Evolutionary conservation across 1,139 yeast species (phyloP), one percentile per base, ranked within the genome.

Genomic region (Meyerozyma guilliermondii): DNA sequence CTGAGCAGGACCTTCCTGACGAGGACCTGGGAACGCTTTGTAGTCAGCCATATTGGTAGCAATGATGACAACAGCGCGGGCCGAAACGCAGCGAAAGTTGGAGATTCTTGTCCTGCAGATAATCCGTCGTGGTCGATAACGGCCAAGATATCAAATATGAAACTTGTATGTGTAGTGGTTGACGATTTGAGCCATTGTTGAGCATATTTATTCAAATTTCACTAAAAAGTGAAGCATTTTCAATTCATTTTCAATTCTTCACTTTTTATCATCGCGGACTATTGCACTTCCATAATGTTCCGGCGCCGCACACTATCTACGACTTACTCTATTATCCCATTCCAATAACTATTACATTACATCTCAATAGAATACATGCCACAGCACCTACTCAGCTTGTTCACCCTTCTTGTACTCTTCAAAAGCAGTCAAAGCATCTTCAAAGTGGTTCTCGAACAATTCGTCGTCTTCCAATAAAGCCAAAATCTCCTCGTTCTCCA

Each of bases 341-440:
- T 29, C 33, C 33, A 29, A 29, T 29, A 29, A 33, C 36, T 33
- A 33, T 33, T 33, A 33, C 36, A 33, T 33, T 33, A 33, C 36
- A 29, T 29, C 16, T 29, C 36, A 33, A 33, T 33, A 33, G 36
- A 33, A 18, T 33, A 33, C 36, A 33, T 33, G 36, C 36, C 36
- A 45, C 51, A 35, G 39, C 42, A 43, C 52, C 47, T 49, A 53
- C 56, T 42, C 56, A 46, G 51, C 65, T 52, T 60, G 69, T 50
- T 71, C 66, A 42, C 75, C 68, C 59, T 71, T 71, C 74, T 83
- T 83, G 78, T 82, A 86, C 61, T 86, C 89, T 73, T 84, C 87
- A 65, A 86, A 89, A 58, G 98, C 98, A 68, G 85, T 80, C 59
- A 86, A 80, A 55, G 99, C 98, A 71, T 92, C 98, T 60, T 86